A percentile compares a stretch with the other conserved stretches of the same genome.
These are phyloP conservation scores for Solanum pimpinellifolium DNA, from an alignment of 257 asterid species.

Conservation along the genomic window DNA sequence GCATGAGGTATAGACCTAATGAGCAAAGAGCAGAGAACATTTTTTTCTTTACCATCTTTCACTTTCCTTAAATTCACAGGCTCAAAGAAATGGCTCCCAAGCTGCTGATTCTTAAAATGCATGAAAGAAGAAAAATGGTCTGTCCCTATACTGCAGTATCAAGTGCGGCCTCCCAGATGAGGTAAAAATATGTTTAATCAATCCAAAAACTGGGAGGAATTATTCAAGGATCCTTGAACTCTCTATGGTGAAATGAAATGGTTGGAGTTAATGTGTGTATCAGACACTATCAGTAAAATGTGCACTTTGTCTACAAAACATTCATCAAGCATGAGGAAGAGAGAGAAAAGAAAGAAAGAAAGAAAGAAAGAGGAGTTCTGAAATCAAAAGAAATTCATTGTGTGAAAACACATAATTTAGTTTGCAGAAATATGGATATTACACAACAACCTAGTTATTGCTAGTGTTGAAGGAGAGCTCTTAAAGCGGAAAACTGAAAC, in stretches of 20 bases:
- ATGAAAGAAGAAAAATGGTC: constrained; percentile 36
- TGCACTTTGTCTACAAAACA: neutral
- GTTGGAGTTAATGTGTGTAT: neutral
- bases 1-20: neutral
- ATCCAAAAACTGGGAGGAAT: neutral
- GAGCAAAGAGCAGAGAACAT: neutral
- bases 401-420: neutral
- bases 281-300: neutral
- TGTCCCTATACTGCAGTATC: constrained; percentile 19
- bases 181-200: constrained; percentile 20
- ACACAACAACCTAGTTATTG: neutral
- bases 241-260: neutral
- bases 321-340: neutral
- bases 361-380: neutral
- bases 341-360: neutral
- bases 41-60: neutral
- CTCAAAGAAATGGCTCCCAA: constrained; percentile 14
- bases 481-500: constrained; percentile 6
- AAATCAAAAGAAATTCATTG: neutral
- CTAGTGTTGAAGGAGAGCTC: neutral
- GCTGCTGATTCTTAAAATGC: constrained; percentile 35
- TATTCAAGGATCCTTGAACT: constrained; percentile 49
- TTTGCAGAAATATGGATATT: neutral
- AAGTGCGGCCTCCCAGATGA: constrained; percentile 52
- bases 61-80: neutral